These are phyloP conservation scores for Talaromyces sp. DNA, from an alignment of 2,329 filamentous ascomycete species.

Conservation along the genomic window DNA sequence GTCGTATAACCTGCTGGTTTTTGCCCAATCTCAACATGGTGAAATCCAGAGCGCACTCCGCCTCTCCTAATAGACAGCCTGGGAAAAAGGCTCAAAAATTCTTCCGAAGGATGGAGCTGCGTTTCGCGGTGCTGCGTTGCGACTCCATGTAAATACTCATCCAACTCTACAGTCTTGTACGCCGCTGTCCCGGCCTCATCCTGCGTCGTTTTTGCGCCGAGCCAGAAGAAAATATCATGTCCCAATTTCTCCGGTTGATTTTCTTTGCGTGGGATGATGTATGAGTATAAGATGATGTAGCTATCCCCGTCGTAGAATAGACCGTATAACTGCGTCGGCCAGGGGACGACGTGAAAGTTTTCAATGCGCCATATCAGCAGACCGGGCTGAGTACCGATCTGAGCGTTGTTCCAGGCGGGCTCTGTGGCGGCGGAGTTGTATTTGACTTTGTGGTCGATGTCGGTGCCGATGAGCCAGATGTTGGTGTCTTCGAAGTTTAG, in stretches of 20 bases:
- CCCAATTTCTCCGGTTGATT: constrained; percentile 42
- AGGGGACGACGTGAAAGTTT: constrained; percentile 61
- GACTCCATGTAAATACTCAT: constrained; percentile 61
- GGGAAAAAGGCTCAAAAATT: constrained; percentile 61
- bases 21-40: constrained; percentile 54
- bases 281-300: constrained; percentile 63
- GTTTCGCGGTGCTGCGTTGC: constrained; percentile 65
- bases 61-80: constrained; percentile 59
- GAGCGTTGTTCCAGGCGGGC: constrained; percentile 63
- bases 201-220: constrained; percentile 62
- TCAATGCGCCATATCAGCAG: constrained; percentile 66
- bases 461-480: constrained; percentile 61
- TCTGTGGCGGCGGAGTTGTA: constrained; percentile 63
- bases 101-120: constrained; percentile 57
- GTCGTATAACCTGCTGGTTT: constrained; percentile 46
- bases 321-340: constrained; percentile 57
- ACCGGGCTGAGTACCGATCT: constrained; percentile 53
- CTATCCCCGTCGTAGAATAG: constrained; percentile 66
- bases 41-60: constrained; percentile 61
- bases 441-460: constrained; percentile 66
- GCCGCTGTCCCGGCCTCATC: constrained; percentile 67
- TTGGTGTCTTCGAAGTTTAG: constrained; percentile 64
- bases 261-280: constrained; percentile 46
- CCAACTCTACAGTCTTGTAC: constrained; percentile 68
- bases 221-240: constrained; percentile 70